Evolutionary conservation across 169 alveolate genomes (phyloP), one percentile per base, ranked within the genome.

Genomic region (Plasmodium falciparum): DNA sequence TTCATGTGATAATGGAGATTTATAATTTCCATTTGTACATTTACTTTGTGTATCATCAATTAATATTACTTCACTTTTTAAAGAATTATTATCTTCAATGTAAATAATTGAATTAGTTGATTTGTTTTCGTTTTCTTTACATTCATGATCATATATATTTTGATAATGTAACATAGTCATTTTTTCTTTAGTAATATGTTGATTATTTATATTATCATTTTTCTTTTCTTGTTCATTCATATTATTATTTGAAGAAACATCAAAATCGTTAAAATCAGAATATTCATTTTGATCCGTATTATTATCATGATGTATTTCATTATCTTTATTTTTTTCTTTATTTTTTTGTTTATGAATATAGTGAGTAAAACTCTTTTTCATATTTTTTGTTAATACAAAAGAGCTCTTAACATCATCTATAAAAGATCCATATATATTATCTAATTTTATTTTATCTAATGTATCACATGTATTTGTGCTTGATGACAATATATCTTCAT

Each of bases 331-430:
- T 39, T 65, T 65, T 49, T 49, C 20, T 65, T 76, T 76, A 50
- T 20, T 63, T 20, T 73, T 73, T 52, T 73, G 58, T 26, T 76
- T 65, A 50, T 76, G 71, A 24, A 65, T 65, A 24, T 50, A 76
- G 50, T 65, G 26, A 47, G 65, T 76, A 65, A 63, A 76, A 11
- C 71, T 58, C 26, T 65, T 76, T 50, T 76, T 76, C 89, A 76
- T 76, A 17, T 76, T 65, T 58, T 20, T 65, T 20, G 89, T 76
- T 13, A 76, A 52, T 22, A 76, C 47, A 39, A 65, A 65, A 9
- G 89, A 76, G 22, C 17, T 65, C 17, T 76, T 69, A 2, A 50
- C 71, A 26, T 65, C 74, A 65, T 76, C 89, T 12, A 76, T 17
- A 69, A 54, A 65, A 1, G 89, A 49, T 3, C 62, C 89, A 70